phyloP scores from a whole-genome alignment of 345 rosid species.

The Arabidopsis suecica region DNA sequence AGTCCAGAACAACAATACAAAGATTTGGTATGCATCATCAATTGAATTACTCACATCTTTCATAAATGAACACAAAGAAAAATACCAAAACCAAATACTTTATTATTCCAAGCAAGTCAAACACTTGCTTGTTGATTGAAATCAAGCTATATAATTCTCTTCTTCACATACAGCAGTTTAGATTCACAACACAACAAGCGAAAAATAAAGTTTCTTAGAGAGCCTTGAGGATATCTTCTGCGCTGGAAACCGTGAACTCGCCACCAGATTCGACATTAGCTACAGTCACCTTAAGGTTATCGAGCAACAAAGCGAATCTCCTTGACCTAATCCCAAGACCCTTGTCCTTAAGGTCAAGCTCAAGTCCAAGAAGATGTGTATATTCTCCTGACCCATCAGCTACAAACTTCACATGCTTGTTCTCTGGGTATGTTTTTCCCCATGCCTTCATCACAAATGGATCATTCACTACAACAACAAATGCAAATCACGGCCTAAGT shows the following conservation, averaged over 20 bases:
- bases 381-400: constrained; percentile 89
- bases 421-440: constrained; percentile 90
- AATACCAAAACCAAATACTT: neutral
- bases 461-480: constrained; percentile 70
- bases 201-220: constrained; percentile 47
- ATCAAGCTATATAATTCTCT: constrained; percentile 18
- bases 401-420: constrained; percentile 87
- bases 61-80: neutral
- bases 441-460: constrained; percentile 98
- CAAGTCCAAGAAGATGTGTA: constrained; percentile 90
- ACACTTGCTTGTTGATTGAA: neutral
- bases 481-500: neutral
- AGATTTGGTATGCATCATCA: neutral
- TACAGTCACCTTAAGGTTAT: constrained; percentile 86
- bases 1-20: neutral
- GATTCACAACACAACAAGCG: neutral
- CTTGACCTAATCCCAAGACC: constrained; percentile 88
- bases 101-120: neutral
- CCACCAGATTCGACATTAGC: constrained; percentile 94
- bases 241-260: constrained; percentile 84
- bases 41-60: neutral
- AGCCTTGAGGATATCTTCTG: constrained; percentile 79
- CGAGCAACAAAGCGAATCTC: constrained; percentile 86
- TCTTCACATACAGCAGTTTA: constrained; percentile 15
- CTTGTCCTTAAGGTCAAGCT: constrained; percentile 84